Base-by-base conservation (phyloP, 1,139 yeast species). In the Pichia kudriavzevii region DNA sequence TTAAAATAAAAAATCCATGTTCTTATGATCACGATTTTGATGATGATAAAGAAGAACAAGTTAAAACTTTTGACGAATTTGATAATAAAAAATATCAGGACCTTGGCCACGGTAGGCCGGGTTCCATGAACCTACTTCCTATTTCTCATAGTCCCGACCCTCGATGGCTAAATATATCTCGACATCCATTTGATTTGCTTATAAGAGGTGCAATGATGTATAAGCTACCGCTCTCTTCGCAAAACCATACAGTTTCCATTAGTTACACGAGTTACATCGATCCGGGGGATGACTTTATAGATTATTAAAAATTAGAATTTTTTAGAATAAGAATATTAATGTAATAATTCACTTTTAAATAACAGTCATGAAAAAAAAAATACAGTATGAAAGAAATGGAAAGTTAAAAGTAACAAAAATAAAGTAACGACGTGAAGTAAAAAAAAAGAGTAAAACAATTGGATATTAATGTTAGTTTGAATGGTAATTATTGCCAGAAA, bases 141-240 rank as follows among this genome's bases (percentile, higher is more conserved):
- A 22, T 32, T n/a, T 14, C 30, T 11, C 34, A 29, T 26, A 17
- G 17, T 19, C 55, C 56, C 7, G 44, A 68, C 39, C 66, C 62
- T 51, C 75, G 76, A 52, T 88, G 98, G 98, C 72, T 74, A 36
- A 64, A 68, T 15, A 75, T 91, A 14, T 75, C 82, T 17, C 73
- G 75, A 44, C 75, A 84, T 51, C 95, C 95, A 10, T 88, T 88
- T 57, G 95, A 87, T 43, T 63, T 88, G 48, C 81, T 87, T 19
- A 67, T 88, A 2, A 67, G 95, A 30, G 98, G 98, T 1, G 77
- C 79, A 15, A 67, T 88, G 56, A 76, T 74, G 55, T 88, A 91
- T 57, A 73, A 71, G 37, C 63, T 88, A 33, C 91, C 94, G 1
- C 66, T 88, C 46, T 67, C 75, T 30, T 65, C 65, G 35, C 66